Conservation (phyloP, 176 grass and related monocot genomes). For the Saccharum officinarum region DNA sequence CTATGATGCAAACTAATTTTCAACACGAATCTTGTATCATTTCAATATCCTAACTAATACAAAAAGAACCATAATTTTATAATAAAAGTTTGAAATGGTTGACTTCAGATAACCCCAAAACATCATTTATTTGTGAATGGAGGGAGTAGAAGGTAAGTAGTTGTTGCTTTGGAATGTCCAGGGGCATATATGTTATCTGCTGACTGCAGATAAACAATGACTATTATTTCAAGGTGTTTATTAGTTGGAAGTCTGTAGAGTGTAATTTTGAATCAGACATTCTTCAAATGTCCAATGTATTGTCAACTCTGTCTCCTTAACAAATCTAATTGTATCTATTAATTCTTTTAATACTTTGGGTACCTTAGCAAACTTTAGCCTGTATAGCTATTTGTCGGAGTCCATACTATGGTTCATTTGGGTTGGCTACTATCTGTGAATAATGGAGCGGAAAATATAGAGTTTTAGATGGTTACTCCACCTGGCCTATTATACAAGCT, state of each 20-base stretch:
- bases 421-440: neutral
- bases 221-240: neutral
- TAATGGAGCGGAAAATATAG: neutral
- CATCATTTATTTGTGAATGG: neutral
- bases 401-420: neutral
- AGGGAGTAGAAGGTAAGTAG: neutral
- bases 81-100: neutral
- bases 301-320: neutral
- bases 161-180: neutral
- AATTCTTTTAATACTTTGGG: neutral
- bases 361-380: neutral
- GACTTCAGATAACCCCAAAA: neutral
- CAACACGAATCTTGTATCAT: neutral
- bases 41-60: neutral
- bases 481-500: neutral
- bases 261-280: neutral
- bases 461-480: constrained; percentile 6
- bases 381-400: neutral
- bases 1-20: neutral
- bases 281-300: neutral
- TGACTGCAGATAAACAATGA: neutral
- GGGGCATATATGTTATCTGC: neutral
- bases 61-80: neutral
- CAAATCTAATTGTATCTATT: neutral
- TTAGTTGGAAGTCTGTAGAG: neutral